These are phyloP conservation scores for Citropsis articulata DNA, from an alignment of 345 rosid genomes.

Conservation along the genomic window DNA sequence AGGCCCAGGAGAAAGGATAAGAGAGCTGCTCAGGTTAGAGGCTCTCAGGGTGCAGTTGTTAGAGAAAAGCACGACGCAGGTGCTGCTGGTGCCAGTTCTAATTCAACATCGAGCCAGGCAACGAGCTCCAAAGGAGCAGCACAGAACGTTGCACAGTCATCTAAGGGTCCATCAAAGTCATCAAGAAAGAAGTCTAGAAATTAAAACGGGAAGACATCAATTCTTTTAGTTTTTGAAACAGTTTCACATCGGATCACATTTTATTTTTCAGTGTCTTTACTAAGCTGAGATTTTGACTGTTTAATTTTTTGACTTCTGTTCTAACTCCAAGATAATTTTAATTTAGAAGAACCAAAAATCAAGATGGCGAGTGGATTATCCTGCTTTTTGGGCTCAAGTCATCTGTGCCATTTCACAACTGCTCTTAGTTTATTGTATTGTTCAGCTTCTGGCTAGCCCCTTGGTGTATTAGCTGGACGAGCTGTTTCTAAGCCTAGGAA, in stretches of 20 bases:
- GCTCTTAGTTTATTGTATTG: neutral
- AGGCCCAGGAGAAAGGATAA: slow-evolving; percentile 94
- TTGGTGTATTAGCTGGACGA: neutral
- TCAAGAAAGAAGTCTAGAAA: slow-evolving; percentile 90
- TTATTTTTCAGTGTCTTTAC: neutral
- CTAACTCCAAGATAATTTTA: neutral
- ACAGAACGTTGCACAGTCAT: slow-evolving; percentile 37
- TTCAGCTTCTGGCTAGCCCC: neutral
- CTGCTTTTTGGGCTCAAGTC: neutral
- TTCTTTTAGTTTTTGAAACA: neutral
- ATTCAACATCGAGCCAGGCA: slow-evolving; percentile 41
- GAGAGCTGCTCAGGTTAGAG: slow-evolving; percentile 94
- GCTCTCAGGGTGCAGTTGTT: slow-evolving; percentile 83
- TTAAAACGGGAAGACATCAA: slow-evolving; percentile 20
- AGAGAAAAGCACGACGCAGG: slow-evolving; percentile 73
- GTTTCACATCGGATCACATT: neutral
- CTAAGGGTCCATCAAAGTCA: slow-evolving; percentile 75
- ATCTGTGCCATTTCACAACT: neutral
- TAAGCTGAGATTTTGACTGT: slow-evolving; percentile 11
- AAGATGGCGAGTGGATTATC: neutral
- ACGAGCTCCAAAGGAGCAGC: slow-evolving; percentile 43
- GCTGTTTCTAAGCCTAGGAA: neutral
- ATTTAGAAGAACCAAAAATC: neutral
- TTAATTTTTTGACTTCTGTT: neutral
- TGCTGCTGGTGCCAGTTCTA: slow-evolving; percentile 32